Conservation (phyloP, 2,329 filamentous ascomycete genomes). For the Sclerotinia sclerotiorum region DNA sequence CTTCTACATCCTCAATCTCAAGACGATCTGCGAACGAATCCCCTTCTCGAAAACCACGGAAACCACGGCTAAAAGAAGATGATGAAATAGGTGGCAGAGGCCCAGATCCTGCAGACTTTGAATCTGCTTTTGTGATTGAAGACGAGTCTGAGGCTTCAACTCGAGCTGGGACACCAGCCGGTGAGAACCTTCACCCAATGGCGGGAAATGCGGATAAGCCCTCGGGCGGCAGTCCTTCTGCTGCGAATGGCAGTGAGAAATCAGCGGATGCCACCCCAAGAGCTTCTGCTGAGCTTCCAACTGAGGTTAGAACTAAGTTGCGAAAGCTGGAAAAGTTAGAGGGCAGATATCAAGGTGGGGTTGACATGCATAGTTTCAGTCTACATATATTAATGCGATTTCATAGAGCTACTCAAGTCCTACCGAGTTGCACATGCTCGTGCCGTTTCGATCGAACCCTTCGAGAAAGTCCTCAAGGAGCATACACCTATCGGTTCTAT, state of each 20-base stretch:
- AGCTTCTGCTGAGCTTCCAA: conserved; percentile 51
- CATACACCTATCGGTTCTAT: conserved; percentile 91
- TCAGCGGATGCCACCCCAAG: conserved; percentile 28
- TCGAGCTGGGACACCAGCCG: conserved; percentile 58
- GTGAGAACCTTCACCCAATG: conserved; percentile 33
- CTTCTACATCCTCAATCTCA: conserved; percentile 40
- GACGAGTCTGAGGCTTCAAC: conserved; percentile 70
- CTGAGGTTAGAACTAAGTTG: conserved; percentile 73
- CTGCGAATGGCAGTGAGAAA: conserved; percentile 37
- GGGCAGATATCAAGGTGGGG: conserved; percentile 75
- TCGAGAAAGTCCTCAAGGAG: conserved; percentile 87
- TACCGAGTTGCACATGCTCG: conserved; percentile 89
- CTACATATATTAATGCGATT: conserved; percentile 26
- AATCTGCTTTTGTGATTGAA: conserved; percentile 81
- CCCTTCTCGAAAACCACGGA: conserved; percentile 34
- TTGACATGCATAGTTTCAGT: not conserved
- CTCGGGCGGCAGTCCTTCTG: conserved; percentile 32
- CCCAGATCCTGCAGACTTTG: conserved; percentile 84
- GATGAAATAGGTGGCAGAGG: conserved; percentile 35
- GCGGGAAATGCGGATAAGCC: conserved; percentile 25
- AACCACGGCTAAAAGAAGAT: conserved; percentile 36
- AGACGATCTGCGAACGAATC: conserved; percentile 34
- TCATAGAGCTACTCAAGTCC: conserved; percentile 77
- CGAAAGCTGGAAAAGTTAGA: conserved; percentile 90
- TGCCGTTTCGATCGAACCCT: conserved; percentile 84